Evolutionary conservation across 208 protist species (phyloP), one percentile per base, ranked within the genome.

Genomic region (Acanthamoeba healyi): DNA sequence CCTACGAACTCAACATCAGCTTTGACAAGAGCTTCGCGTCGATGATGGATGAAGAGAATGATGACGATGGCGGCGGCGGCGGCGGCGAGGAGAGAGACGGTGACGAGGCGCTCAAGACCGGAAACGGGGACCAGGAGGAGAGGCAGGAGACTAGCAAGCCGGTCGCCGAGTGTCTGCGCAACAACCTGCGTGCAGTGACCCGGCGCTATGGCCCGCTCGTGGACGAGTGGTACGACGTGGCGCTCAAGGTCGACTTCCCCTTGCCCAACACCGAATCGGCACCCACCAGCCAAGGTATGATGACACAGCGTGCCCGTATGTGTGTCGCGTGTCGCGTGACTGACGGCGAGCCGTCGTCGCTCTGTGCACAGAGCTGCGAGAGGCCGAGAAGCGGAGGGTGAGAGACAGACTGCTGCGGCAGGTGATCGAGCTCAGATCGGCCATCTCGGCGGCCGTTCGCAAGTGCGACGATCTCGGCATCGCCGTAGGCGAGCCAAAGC

Each of bases 1-100:
- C 70, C 70, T 79, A 46, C 70, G 70, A 79, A 19, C 70, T 79
- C 70, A 34, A 79, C 36, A 79, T 79, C 70, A 79, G 32, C 70
- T 79, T 79, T 24, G 70, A 79, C 70, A 79, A 79, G 36, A 79
- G 70, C 70, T 79, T 79, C 38, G 70, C 70, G 5, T 17, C 32
- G 26, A 26, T 79, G 5, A 34, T 46, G 38, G 36, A n/a, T n/a
- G n/a, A n/a, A n/a, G n/a, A n/a, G n/a, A n/a, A n/a, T n/a, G n/a
- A n/a, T n/a, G n/a, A 79, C 32, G 70, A 46, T 19, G 24, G 26
- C 17, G 38, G 38, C 65, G 65, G 34, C 54, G 29, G 58, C 58
- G 26, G 58, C 9, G 58, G 58, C 7, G n/a, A 36, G 58, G n/a
- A 36, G 26, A 46, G 70, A 44, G 34, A n/a, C n/a, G n/a, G n/a